Base-by-base conservation (phyloP, 208 protist genomes). In the Vickermania spadyakhi region DNA sequence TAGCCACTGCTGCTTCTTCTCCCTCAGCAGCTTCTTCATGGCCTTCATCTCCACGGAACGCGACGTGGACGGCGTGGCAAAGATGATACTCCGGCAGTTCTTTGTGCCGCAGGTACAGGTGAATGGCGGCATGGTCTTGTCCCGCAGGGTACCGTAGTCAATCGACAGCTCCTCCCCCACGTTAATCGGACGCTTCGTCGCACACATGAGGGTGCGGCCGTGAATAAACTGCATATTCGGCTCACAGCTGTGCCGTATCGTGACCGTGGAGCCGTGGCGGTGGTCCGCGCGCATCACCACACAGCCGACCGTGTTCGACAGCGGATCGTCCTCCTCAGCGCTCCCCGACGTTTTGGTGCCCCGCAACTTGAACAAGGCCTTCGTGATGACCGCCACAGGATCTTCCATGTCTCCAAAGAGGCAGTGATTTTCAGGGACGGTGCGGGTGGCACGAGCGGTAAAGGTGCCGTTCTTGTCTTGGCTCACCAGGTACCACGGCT, bases 171-270 rank as follows among this genome's bases (percentile, higher is more conserved):
- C 84, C 78, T 94, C 84, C 7, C 88, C 88, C 3, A 70, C 71
- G 71, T 72, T 90, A 61, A 94, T 92, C 30, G 70, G 77, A 18
- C 88, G 81, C 60, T 86, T 86, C 2, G 88, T 64, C 1, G 77
- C 82, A 50, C 86, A 86, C 50, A 82, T 68, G 13, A 94, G 71
- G n/a, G 84, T 89, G 50, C 77, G 66, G 31, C 83, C 83, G 58
- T 91, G 81, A 62, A 90, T 75, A 45, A 94, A 91, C 3, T 74
- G 61, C 78, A 89, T 88, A 70, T 96, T 96, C 11, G 89, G 89
- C 56, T 91, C 84, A 67, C 89, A 96, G n/a, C 80, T 89, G 79
- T 96, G 89, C 25, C 86, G 86, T 58, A 96, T 71, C 2, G 82
- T 82, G 2, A 90, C 82, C 28, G 81, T 77, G 36, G 18, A 7